A percentile compares a stretch with the other conserved stretches of the same genome.
phyloP scores from a whole-genome alignment of 345 rosid genomes.

The Cardiospermum halicacabum region DNA sequence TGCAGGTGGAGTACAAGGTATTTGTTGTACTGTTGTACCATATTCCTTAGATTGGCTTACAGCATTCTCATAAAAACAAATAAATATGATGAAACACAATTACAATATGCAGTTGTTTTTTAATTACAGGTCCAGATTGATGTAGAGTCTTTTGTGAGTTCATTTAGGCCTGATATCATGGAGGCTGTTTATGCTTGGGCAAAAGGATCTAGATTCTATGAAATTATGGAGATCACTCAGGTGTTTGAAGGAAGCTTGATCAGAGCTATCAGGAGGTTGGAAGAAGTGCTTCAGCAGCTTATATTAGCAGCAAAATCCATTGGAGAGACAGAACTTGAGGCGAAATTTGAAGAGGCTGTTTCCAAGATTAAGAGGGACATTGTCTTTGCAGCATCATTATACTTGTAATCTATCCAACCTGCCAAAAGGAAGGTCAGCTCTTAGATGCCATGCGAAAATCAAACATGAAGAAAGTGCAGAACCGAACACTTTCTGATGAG shows the following conservation, averaged over 20 bases:
- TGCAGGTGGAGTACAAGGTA: slow-evolving; percentile 98
- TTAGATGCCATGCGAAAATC: background rate
- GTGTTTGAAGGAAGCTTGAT: slow-evolving; percentile 99
- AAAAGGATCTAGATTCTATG: slow-evolving; percentile 87
- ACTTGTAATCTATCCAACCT: slow-evolving; percentile 49
- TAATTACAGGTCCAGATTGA: slow-evolving; percentile 68
- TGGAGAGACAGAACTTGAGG: slow-evolving; percentile 81
- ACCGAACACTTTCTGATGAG: no score
- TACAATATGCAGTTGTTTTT: background rate
- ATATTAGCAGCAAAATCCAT: slow-evolving; percentile 81
- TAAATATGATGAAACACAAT: background rate
- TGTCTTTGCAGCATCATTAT: slow-evolving; percentile 92
- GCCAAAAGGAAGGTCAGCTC: background rate
- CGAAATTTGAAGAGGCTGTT: slow-evolving; percentile 85
- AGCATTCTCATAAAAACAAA: background rate
- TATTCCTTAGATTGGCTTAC: background rate
- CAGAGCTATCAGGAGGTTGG: slow-evolving; percentile 93
- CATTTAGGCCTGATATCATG: slow-evolving; percentile 93
- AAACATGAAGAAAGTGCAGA: background rate
- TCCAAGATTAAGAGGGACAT: slow-evolving; percentile 92
- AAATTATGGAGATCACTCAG: slow-evolving; percentile 86
- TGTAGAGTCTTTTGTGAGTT: slow-evolving; percentile 72
- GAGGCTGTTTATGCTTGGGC: slow-evolving; percentile 99
- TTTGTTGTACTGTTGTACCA: background rate
- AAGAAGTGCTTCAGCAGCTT: slow-evolving; percentile 96